Percentiles rank a stretch among this genome's conserved stretches.
These are phyloP conservation scores for Paramecium octaurelia DNA, from an alignment of 73 alveolate species.

Conservation along the genomic window DNA sequence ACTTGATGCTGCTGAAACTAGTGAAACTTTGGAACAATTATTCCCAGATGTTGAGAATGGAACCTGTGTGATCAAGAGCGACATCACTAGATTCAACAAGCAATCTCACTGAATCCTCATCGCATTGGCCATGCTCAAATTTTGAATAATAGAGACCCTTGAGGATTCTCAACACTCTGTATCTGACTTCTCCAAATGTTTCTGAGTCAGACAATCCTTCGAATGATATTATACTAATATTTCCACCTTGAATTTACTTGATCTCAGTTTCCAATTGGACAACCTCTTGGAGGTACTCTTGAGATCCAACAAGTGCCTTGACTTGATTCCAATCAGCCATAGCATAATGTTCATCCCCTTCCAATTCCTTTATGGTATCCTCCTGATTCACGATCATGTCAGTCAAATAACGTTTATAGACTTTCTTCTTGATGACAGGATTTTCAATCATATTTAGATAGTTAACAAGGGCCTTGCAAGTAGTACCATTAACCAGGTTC, in stretches of 20 bases:
- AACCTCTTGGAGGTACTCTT: constrained; percentile 29
- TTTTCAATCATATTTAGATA: constrained; percentile 59
- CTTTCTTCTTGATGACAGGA: constrained; percentile 49
- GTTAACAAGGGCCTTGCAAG: constrained; percentile 55
- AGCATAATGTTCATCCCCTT: constrained; percentile 46
- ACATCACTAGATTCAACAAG: constrained; percentile 67
- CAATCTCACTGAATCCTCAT: constrained; percentile 52
- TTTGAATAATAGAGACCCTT: constrained; percentile 65
- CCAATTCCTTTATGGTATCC: constrained; percentile 60
- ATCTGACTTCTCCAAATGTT: constrained; percentile 62
- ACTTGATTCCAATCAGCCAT: constrained; percentile 70
- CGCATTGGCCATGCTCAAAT: constrained; percentile 67
- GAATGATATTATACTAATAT: constrained; percentile 13
- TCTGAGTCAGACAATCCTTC: constrained; percentile 59
- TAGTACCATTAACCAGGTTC: constrained; percentile 67
- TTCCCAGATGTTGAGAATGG: constrained; percentile 51
- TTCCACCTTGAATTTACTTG: not conserved
- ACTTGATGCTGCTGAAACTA: constrained; percentile 34
- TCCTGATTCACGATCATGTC: constrained; percentile 43
- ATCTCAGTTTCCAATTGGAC: not conserved
- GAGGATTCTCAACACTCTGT: constrained; percentile 63
- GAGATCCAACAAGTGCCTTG: constrained; percentile 44
- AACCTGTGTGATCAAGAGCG: constrained; percentile 63
- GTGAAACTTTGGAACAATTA: constrained; percentile 45
- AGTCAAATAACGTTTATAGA: constrained; percentile 18